These are phyloP conservation scores for Venturiaceae sp. DNA, from an alignment of 2,329 filamentous ascomycete genomes.

Conservation along the genomic window DNA sequence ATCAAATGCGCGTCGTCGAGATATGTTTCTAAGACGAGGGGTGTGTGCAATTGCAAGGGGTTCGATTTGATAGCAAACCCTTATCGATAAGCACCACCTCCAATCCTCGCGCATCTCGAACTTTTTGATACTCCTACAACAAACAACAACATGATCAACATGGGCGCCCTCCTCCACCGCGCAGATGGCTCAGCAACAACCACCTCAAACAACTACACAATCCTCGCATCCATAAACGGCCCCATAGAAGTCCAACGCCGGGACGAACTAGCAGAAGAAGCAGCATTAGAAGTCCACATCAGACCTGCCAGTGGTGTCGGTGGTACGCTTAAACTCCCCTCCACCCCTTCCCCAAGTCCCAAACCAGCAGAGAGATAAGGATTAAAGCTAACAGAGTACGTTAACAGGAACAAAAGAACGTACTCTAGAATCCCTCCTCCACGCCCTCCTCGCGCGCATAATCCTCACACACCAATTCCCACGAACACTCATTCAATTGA, in stretches of 20 bases:
- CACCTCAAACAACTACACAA: constrained; percentile 64
- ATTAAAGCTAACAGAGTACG: neutral
- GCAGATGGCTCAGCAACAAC: constrained; percentile 76
- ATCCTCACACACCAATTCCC: constrained; percentile 69
- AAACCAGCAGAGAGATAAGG: neutral
- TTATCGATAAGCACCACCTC: no score
- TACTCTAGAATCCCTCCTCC: constrained; percentile 70
- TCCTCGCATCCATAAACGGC: constrained; percentile 82
- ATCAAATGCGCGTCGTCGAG: no score
- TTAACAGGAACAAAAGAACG: constrained; percentile 40
- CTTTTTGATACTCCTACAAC: no score
- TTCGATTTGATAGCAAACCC: no score
- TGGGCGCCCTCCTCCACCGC: constrained; percentile 41
- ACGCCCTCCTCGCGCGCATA: constrained; percentile 62
- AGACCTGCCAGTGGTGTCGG: constrained; percentile 77
- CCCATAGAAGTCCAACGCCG: constrained; percentile 82
- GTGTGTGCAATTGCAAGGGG: no score
- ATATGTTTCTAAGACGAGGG: no score
- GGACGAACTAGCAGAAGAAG: constrained; percentile 88
- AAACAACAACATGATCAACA: neutral
- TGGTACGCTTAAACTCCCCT: constrained; percentile 40
- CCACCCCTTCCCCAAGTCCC: neutral
- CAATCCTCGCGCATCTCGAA: no score
- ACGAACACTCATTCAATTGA: constrained; percentile 68
- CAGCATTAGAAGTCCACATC: constrained; percentile 80